Evolutionary conservation across 768 basidiomycete species (phyloP).

Genomic region (Leccinum truebloodii): DNA sequence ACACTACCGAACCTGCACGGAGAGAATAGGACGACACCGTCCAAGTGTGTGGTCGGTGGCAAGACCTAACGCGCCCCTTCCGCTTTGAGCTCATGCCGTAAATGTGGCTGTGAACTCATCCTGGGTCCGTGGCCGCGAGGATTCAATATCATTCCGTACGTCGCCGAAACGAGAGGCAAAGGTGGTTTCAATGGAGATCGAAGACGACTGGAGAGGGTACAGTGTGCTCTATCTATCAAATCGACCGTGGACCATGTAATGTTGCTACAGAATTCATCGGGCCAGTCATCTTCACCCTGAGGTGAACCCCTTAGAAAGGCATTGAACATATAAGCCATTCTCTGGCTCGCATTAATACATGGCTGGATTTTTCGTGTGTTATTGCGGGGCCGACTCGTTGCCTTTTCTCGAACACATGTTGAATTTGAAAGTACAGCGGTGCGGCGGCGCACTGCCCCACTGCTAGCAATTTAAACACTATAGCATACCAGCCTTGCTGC

Average conservation of each 20-base stretch:
- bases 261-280: neutral
- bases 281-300: neutral
- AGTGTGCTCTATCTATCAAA: neutral
- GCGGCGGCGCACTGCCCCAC: no score
- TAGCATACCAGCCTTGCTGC: no score
- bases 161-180: neutral
- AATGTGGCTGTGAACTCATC: conserved; percentile 33
- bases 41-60: conserved; percentile 32
- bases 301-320: neutral
- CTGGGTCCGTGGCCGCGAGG: neutral
- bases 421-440: no score
- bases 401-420: no score
- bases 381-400: no score
- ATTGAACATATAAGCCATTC: neutral
- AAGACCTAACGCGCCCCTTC: conserved; percentile 31
- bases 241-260: neutral
- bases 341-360: neutral
- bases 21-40: conserved; percentile 19
- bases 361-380: no score
- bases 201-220: neutral
- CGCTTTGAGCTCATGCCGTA: conserved; percentile 30
- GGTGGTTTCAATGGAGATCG: neutral
- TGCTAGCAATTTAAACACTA: no score
- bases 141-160: neutral
- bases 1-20: conserved; percentile 15